Conservation (phyloP, 352 stramenopile genomes). For the Pseudoperonospora humuli region DNA sequence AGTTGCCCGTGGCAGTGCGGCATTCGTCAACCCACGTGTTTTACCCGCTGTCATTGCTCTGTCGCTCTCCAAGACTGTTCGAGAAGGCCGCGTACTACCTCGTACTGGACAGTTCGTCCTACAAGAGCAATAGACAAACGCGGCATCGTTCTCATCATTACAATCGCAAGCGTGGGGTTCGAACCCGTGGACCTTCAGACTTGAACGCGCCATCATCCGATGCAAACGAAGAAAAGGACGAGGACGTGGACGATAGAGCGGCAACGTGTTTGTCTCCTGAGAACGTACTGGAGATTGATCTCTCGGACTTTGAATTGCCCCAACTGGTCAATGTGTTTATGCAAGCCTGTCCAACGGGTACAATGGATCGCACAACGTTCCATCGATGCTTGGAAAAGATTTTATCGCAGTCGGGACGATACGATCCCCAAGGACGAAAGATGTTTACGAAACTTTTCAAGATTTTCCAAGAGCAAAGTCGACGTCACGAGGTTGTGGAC, state of each 20-base stretch:
- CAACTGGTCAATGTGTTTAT: constrained; percentile 81
- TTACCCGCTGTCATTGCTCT: constrained; percentile 66
- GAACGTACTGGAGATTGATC: constrained; percentile 48
- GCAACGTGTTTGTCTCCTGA: constrained; percentile 11
- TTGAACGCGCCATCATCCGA: constrained; percentile 22
- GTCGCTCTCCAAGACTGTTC: constrained; percentile 45
- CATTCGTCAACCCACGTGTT: constrained; percentile 33
- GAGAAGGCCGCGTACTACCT: constrained; percentile 37
- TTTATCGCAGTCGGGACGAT: constrained; percentile 68
- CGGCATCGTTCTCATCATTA: constrained; percentile 3
- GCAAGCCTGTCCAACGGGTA: constrained; percentile 61
- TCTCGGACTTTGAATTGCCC: constrained; percentile 78
- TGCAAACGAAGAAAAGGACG: constrained; percentile 19
- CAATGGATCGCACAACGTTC: constrained; percentile 66
- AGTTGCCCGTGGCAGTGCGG: constrained; percentile 17
- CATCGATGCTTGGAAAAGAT: constrained; percentile 71
- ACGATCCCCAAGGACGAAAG: constrained; percentile 53
- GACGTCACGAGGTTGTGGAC: constrained; percentile 50
- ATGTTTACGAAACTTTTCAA: constrained; percentile 79
- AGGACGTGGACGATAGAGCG: constrained; percentile 18
- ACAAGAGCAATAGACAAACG: constrained; percentile 1
- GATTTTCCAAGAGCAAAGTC: constrained; percentile 58
- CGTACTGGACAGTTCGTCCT: constrained; percentile 19
- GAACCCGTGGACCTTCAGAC: constrained; percentile 10
- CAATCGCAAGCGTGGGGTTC: constrained; percentile 11